Evolutionary conservation across 768 basidiomycete species (phyloP).

Genomic region (Dictyophora rubrovolvata): DNA sequence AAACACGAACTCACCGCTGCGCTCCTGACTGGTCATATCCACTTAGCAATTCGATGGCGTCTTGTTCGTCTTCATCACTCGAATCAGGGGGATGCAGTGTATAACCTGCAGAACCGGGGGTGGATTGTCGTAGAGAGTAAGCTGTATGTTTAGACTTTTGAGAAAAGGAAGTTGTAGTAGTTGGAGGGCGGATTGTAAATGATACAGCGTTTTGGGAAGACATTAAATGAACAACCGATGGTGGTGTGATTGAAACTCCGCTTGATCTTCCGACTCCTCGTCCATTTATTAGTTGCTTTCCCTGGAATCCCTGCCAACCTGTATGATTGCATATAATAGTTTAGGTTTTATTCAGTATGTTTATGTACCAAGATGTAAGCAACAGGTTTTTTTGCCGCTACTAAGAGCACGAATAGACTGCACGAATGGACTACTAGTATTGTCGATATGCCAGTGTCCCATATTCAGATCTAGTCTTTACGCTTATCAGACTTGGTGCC

Average conservation of each 20-base stretch:
- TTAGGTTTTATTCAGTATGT: too few relatives aligned
- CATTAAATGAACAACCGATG: neutral
- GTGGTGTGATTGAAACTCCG: too few relatives aligned
- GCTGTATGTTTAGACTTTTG: conserved; percentile 53
- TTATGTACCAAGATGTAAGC: too few relatives aligned
- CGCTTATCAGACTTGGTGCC: conserved; percentile 56
- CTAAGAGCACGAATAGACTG: too few relatives aligned
- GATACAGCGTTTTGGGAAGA: conserved; percentile 42
- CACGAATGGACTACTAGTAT: too few relatives aligned
- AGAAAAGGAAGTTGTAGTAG: conserved; percentile 52
- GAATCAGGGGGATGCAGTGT: conserved; percentile 52
- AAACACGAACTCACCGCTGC: conserved; percentile 66
- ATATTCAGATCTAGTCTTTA: conserved; percentile 52
- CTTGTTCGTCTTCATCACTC: conserved; percentile 51
- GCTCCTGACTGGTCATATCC: conserved; percentile 64
- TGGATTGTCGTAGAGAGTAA: conserved; percentile 32
- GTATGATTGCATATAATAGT: too few relatives aligned
- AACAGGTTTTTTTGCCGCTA: too few relatives aligned
- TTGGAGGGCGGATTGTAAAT: conserved; percentile 77
- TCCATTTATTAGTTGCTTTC: conserved; percentile 18
- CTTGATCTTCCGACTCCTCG: conserved; percentile 38
- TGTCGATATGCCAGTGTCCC: too few relatives aligned
- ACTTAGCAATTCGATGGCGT: conserved; percentile 57
- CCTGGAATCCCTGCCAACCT: too few relatives aligned
- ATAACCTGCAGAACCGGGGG: conserved; percentile 32